Evolutionary conservation across 2,329 filamentous ascomycete species (phyloP), one percentile per base, ranked within the genome.

Genomic region (Fusarium scirpi): DNA sequence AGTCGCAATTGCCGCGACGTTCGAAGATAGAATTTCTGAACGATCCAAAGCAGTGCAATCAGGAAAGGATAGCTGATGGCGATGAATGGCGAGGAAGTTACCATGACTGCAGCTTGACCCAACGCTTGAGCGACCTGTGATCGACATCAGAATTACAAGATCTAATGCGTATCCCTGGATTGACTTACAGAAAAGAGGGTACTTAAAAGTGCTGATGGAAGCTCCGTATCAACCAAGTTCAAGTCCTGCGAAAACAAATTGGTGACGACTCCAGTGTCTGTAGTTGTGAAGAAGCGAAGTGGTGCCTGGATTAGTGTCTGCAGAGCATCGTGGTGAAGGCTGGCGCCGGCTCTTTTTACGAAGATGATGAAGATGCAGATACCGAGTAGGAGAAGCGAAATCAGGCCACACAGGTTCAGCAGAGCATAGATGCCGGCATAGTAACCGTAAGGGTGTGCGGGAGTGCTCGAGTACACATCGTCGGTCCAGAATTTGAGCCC

Each of bases 1-100:
- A 89, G 81, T 44, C 89, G 82, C 7, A 91, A 75, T 73, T 91
- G 89, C 2, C 88, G 81, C 1, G 87, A 90, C 0, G 88, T 91
- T 0, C 86, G 82, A 8, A 91, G 81, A 68, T 91, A 90, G 51
- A 88, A 82, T 51, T 81, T 85, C 66, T 90, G 88, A 1, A 90
- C 77, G 4, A 81, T 59, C 55, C 84, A 89, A 1, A 89, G 64
- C 1, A 84, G 63, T 1, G 72, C 76, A n/a, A 83, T 63, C 2
- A 89, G 71, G 5, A 86, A 76, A 0, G 87, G 87, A 65, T 89
- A 86, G 0, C 80, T 79, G 20, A 85, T 80, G 1, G 83, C 82
- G 0, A 87, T 77, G 58, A 83, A 87, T 65, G 71, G 83, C 64
- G 67, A 83, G 66, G 69, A 72, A 0, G 75, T 74, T 0, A 81